Conservation (phyloP, 1,284 basidiomycete genomes). For the Naganishia cerealis region DNA sequence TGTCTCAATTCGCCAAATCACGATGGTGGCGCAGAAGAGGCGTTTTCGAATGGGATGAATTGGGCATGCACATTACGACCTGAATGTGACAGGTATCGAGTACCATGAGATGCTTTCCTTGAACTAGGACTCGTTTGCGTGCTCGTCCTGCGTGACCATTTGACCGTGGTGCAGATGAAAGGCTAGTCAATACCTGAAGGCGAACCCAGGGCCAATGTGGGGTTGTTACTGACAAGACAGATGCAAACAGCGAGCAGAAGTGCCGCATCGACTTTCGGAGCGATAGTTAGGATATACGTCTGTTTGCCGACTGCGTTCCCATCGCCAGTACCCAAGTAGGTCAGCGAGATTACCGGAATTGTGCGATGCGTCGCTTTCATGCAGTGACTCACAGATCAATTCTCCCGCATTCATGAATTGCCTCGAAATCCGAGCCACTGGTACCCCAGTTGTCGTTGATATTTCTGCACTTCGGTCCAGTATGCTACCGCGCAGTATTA, state of each 20-base stretch:
- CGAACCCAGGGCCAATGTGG: background rate
- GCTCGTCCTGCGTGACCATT: constrained; percentile 12
- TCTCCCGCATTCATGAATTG: constrained; percentile 28
- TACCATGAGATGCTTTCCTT: too few species aligned
- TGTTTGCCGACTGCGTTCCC: constrained; percentile 23
- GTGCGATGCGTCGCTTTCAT: background rate
- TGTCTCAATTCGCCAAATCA: too few species aligned
- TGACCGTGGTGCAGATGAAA: background rate
- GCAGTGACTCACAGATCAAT: constrained; percentile 14
- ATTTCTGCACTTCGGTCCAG: constrained; percentile 31
- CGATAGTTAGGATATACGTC: constrained; percentile 28
- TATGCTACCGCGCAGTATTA: constrained; percentile 22
- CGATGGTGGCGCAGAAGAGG: too few species aligned
- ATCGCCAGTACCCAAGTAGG: background rate
- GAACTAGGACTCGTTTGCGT: constrained; percentile 12
- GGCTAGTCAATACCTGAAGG: background rate
- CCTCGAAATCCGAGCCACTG: constrained; percentile 24
- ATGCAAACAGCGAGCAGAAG: constrained; percentile 28
- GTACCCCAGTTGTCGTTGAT: constrained; percentile 14
- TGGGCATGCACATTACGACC: too few species aligned
- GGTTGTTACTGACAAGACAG: constrained; percentile 19
- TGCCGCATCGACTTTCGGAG: constrained; percentile 24
- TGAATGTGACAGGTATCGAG: too few species aligned
- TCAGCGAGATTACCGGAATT: background rate
- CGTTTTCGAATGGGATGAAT: too few species aligned